These are phyloP conservation scores for Sporisorium scitamineum DNA, from an alignment of 1,284 basidiomycete species.

Conservation along the genomic window DNA sequence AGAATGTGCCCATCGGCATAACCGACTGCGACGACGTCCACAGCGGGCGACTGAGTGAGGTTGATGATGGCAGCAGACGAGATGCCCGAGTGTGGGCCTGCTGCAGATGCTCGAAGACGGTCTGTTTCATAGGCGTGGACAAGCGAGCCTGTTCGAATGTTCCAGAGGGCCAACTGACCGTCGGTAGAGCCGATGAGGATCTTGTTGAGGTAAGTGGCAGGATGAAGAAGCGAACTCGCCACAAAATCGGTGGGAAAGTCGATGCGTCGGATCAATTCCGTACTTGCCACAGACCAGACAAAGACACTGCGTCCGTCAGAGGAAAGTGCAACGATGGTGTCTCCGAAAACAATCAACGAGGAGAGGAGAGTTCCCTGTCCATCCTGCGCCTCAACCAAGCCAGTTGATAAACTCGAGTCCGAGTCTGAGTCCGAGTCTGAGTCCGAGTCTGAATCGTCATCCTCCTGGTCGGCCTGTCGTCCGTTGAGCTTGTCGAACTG, in stretches of 20 bases:
- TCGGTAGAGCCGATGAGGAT: slow-evolving; percentile 85
- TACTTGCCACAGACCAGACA: slow-evolving; percentile 76
- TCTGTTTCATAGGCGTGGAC: slow-evolving; percentile 71
- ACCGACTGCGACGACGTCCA: slow-evolving; percentile 93
- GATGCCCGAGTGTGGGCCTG: slow-evolving; percentile 53
- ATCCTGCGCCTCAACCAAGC: background rate
- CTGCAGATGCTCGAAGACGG: slow-evolving; percentile 34
- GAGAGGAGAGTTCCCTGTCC: slow-evolving; percentile 42
- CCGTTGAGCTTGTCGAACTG: slow-evolving; percentile 31
- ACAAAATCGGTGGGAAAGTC: slow-evolving; percentile 74
- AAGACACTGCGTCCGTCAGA: slow-evolving; percentile 84
- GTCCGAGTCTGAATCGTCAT: slow-evolving; percentile 14
- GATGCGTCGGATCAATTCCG: slow-evolving; percentile 42
- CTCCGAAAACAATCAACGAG: slow-evolving; percentile 61
- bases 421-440: slow-evolving; percentile 23
- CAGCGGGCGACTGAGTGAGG: slow-evolving; percentile 90
- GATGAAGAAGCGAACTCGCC: slow-evolving; percentile 86
- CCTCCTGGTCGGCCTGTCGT: slow-evolving; percentile 8
- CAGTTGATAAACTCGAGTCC: slow-evolving; percentile 5
- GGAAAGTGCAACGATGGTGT: slow-evolving; percentile 71
- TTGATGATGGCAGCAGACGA: slow-evolving; percentile 70
- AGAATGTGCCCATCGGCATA: slow-evolving; percentile 88
- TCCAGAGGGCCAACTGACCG: slow-evolving; percentile 93
- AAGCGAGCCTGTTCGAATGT: slow-evolving; percentile 76
- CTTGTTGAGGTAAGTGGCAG: slow-evolving; percentile 97